Percentiles rank a stretch among this genome's conserved stretches.
phyloP scores from a whole-genome alignment of 441 rosid genomes.

The Erysimum pusillum region DNA sequence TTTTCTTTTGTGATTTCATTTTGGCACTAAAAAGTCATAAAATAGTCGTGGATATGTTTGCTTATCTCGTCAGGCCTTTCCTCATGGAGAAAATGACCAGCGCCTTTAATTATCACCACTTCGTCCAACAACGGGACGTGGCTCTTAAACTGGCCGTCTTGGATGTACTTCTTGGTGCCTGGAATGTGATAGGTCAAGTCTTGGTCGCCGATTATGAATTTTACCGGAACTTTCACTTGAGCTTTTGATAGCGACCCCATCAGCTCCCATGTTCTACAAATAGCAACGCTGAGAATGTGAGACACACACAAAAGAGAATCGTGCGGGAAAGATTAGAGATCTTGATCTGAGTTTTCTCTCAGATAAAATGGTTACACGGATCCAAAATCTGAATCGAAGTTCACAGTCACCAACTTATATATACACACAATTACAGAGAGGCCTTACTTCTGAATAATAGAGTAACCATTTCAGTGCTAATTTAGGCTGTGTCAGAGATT shows the following conservation, averaged over 20 bases:
- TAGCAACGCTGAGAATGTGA: constrained; percentile 11
- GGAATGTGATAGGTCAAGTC: constrained; percentile 56
- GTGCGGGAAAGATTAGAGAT: constrained; percentile 6
- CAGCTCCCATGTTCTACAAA: constrained; percentile 57
- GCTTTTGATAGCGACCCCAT: constrained; percentile 48
- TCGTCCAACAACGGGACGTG: constrained; percentile 59
- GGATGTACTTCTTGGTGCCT: constrained; percentile 54
- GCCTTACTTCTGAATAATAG: not conserved
- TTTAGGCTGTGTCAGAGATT: not conserved
- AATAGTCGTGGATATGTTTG: constrained; percentile 51
- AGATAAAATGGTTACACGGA: not conserved
- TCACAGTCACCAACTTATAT: not conserved
- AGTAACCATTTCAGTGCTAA: not conserved
- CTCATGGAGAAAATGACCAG: constrained; percentile 57
- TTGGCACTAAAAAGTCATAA: constrained; percentile 32
- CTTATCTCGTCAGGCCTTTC: constrained; percentile 53
- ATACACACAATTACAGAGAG: not conserved
- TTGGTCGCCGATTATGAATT: constrained; percentile 54
- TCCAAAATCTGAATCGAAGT: constrained; percentile 12
- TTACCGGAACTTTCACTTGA: constrained; percentile 54
- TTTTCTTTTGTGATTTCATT: constrained; percentile 9
- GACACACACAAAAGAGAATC: not conserved
- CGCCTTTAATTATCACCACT: constrained; percentile 53
- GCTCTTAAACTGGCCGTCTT: constrained; percentile 51
- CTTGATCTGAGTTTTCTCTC: not conserved